Base-by-base conservation (phyloP, 768 basidiomycete species). In the Termitomyces heimii region DNA sequence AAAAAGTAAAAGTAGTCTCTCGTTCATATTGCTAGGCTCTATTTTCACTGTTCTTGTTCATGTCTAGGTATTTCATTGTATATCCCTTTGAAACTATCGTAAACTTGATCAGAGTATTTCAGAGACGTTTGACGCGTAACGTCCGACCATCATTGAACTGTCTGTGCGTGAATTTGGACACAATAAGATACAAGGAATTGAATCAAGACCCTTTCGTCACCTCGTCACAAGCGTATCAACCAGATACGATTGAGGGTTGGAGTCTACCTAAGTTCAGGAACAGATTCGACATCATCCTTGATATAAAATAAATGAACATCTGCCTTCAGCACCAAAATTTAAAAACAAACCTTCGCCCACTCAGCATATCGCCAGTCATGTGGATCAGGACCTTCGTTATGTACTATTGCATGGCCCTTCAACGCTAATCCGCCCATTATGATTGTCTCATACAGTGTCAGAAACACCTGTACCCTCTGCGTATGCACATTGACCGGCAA, bases 341-440 rank as follows among this genome's bases (percentile, higher is more conserved):
- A 5, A n/a, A 35, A 44, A 59, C 60, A 24, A 32, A 63, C 62
- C 49, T 61, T 55, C 26, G 35, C 59, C 6, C 4, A 20, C 48
- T 62, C 56, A 26, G 54, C 34, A 56, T 66, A 61, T 50, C 70
- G 63, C 70, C 71, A 72, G 24, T 67, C 63, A 47, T 65, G 64
- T 6, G 71, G 70, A 50, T 71, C 66, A 20, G 65, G 62, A 29
- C 71, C 71, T 48, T 70, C 70, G 28, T 59, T 58, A 58, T 60
- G 61, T 16, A 67, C 65, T 37, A 71, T 69, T 29, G 67, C 47
- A 65, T 73, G 68, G 5, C 68, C 70, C 31, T 59, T 66, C 18
- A 68, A 55, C 18, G 66, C 64, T 51, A 68, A 60, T 40, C 61
- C 68, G 12, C 65, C 68, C 49, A 70, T 48, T 18, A 70, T 56